phyloP scores from a whole-genome alignment of 352 stramenopile species.

The Blastocystis sp. region DNA sequence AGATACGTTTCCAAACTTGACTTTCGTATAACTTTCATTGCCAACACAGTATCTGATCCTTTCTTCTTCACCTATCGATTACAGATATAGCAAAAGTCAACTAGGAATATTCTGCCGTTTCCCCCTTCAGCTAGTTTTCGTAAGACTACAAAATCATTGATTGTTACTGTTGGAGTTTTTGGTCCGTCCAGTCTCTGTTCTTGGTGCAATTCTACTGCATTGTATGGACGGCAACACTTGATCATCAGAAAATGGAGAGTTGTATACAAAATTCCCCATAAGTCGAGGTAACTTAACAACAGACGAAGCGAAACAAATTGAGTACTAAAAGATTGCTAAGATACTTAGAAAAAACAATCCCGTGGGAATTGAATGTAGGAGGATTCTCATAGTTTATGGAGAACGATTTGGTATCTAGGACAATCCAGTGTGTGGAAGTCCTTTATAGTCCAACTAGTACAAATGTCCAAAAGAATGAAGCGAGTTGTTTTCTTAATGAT shows the following conservation, averaged over 20 bases:
- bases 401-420: neutral
- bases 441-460: conserved; percentile 3
- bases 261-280: neutral
- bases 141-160: conserved; percentile 26
- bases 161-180: neutral
- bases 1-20: conserved; percentile 81
- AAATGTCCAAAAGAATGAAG: conserved; percentile 1
- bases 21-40: conserved; percentile 82
- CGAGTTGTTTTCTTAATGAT: neutral
- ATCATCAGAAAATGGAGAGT: neutral
- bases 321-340: neutral
- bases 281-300: neutral
- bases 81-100: conserved; percentile 53
- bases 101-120: conserved; percentile 76
- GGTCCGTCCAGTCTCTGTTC: neutral
- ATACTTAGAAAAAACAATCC: neutral
- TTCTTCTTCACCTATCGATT: conserved; percentile 68
- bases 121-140: conserved; percentile 67
- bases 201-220: too few species aligned
- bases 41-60: conserved; percentile 73
- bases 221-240: too few species aligned
- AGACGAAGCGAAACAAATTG: neutral
- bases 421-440: neutral
- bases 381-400: neutral
- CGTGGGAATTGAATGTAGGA: neutral